A percentile compares a stretch with the other conserved stretches of the same genome.
Evolutionary conservation across 2,329 filamentous ascomycete genomes (phyloP).

Genomic region (Verticillium dahliae): DNA sequence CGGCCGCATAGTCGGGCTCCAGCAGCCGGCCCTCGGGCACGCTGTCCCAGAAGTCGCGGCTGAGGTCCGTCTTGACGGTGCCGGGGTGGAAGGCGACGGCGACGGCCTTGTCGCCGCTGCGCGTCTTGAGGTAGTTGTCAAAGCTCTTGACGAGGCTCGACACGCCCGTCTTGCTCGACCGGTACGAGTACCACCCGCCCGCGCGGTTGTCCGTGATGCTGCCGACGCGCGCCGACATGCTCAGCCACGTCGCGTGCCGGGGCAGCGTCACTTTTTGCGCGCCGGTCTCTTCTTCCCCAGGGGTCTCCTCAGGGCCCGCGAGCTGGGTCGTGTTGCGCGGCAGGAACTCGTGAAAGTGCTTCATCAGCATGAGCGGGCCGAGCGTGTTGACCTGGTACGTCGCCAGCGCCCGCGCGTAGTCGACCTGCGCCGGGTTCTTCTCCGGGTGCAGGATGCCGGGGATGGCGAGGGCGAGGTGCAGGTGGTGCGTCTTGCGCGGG

Average conservation of each 20-base stretch:
- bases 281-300: background rate
- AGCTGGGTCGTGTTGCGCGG: conserved; percentile 48
- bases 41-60: conserved; percentile 63
- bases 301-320: no score
- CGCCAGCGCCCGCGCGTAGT: conserved; percentile 52
- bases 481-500: conserved; percentile 42
- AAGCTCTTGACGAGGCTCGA: conserved; percentile 66
- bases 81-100: conserved; percentile 71
- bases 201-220: conserved; percentile 64
- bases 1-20: conserved; percentile 57
- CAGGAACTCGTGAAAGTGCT: conserved; percentile 65
- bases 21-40: conserved; percentile 59
- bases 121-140: conserved; percentile 56
- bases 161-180: conserved; percentile 68
- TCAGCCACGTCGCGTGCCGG: conserved; percentile 57
- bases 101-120: conserved; percentile 55
- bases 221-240: conserved; percentile 73
- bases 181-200: conserved; percentile 80
- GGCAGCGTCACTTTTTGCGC: conserved; percentile 28
- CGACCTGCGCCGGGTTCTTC: conserved; percentile 60
- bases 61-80: conserved; percentile 71
- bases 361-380: conserved; percentile 69
- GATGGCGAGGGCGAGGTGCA: conserved; percentile 63
- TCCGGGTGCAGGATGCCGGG: conserved; percentile 68
- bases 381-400: conserved; percentile 70